These are phyloP conservation scores for Trifolium pratense DNA, from an alignment of 306 rosid species.

Conservation along the genomic window DNA sequence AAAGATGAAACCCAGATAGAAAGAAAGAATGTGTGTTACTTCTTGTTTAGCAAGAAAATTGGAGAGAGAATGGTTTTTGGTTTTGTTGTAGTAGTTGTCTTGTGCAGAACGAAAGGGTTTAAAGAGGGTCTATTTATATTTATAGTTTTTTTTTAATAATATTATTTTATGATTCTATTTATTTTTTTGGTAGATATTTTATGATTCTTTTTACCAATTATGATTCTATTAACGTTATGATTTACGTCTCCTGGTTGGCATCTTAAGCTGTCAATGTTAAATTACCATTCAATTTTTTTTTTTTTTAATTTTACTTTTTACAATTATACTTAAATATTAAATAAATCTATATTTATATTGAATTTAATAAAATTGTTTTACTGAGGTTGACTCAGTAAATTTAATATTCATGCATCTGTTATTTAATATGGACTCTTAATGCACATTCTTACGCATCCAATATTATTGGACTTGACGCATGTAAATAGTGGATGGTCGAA, in stretches of 20 bases:
- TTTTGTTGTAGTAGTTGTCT: neutral
- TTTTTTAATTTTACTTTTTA: neutral
- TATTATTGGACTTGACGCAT: too few relatives aligned
- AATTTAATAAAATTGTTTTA: too few relatives aligned
- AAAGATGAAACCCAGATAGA: neutral
- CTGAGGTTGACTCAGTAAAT: too few relatives aligned
- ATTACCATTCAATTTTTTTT: neutral
- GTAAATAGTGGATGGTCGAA: too few relatives aligned
- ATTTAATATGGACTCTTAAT: too few relatives aligned
- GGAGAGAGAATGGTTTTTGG: neutral
- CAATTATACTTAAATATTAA: neutral
- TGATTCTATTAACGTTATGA: neutral
- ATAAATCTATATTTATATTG: too few relatives aligned
- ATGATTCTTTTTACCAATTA: too few relatives aligned
- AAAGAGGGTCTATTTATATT: constrained; percentile 26
- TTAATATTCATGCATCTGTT: too few relatives aligned
- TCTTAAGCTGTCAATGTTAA: neutral
- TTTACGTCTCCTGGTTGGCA: neutral
- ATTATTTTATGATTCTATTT: too few relatives aligned
- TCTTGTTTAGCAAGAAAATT: constrained; percentile 11
- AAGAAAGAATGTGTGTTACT: neutral
- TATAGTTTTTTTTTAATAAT: too few relatives aligned
- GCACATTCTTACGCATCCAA: too few relatives aligned
- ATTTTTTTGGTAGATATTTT: too few relatives aligned
- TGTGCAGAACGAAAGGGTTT: constrained; percentile 34